Evolutionary conservation across 2,329 filamentous ascomycete genomes (phyloP).

Genomic region (Hypoxylon rubiginosum): DNA sequence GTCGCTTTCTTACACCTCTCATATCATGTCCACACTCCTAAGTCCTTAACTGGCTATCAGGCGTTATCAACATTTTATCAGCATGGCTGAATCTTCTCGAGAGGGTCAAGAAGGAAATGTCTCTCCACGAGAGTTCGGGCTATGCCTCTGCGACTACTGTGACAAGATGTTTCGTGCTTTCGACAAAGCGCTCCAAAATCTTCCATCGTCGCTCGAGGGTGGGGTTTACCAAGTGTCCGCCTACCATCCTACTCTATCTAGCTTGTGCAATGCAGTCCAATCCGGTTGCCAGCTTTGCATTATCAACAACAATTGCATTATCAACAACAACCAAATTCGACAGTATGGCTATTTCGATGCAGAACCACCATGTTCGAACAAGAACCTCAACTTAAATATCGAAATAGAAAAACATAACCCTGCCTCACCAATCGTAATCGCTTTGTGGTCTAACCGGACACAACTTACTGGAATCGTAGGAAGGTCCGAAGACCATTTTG

Average conservation of each 20-base stretch:
- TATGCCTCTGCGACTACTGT: conserved; percentile 15
- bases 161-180: conserved; percentile 5
- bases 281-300: conserved; percentile 18
- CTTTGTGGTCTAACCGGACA: no score
- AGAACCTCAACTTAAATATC: not conserved
- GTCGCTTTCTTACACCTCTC: no score
- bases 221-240: no score
- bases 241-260: conserved; percentile 8
- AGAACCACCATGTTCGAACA: no score
- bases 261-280: conserved; percentile 7
- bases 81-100: not conserved
- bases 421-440: no score
- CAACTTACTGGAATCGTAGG: no score
- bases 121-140: conserved; percentile 12
- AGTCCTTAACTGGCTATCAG: no score
- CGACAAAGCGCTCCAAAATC: conserved; percentile 1
- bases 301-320: no score
- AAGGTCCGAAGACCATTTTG: not conserved
- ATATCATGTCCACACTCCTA: no score
- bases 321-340: no score
- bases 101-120: not conserved
- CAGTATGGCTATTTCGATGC: not conserved
- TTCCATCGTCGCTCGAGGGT: no score
- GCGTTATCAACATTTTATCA: not conserved
- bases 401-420: not conserved